Evolutionary conservation across 768 basidiomycete genomes (phyloP), one percentile per base, ranked within the genome.

Genomic region (Tephrocybe sp.): DNA sequence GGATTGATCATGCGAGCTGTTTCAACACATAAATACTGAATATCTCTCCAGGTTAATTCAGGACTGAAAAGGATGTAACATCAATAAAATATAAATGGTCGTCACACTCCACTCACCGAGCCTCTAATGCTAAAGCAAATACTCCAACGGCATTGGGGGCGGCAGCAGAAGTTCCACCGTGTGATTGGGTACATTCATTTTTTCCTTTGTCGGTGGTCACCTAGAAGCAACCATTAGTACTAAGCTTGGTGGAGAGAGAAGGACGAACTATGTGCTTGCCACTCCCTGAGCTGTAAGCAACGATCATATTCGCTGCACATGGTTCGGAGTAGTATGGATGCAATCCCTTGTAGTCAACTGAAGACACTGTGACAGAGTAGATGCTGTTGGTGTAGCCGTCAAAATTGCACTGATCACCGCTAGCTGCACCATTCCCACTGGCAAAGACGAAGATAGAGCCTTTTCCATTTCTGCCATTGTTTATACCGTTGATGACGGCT

Each of bases 381-480:
- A 98, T 95, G 61, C 89, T 92, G 65, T 99, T 99, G 11, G 97
- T 99, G 67, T 99, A 99, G 6, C 97, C 97, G 59, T 98, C 96
- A 63, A 99, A 98, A 66, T 99, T 99, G 75, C 97, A 99, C 67
- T 98, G 96, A 63, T 99, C 97, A 14, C 89, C 92, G 48, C 79
- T 78, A 7, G 79, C 79, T 26, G 92, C 97, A 7, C 97, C 97
- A 64, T 99, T 99, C 0, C 97, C 97, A 48, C 92, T 94, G 4
- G 97, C 97, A 62, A 98, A 99, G 22, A 99, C 97, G 58, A 89
- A 98, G 54, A 99, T 77, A 30, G 89, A 92, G 1, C 97, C 97
- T 62, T 90, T 92, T 19, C 94, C 93, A 22, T 70, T 78, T 39
- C 97, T 83, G 1, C 97, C 97, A 31, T 89, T 86, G 66, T 89